Percentiles rank a stretch among this genome's conserved stretches.
These are phyloP conservation scores for Chamaecyparis obtusa DNA, from an alignment of 75 land plant species.

Conservation along the genomic window DNA sequence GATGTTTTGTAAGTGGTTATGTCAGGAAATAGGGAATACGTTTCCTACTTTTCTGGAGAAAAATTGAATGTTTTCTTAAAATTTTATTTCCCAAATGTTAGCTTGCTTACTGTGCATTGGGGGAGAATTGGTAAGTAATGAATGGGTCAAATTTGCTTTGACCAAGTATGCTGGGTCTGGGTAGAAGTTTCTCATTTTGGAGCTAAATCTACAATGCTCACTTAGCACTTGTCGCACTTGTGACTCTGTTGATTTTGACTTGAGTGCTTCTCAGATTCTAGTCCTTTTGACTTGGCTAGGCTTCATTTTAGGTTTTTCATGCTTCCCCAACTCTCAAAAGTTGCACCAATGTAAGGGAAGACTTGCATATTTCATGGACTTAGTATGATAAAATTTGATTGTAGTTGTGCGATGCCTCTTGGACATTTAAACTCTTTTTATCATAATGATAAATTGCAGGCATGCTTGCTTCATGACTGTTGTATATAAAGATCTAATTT, in stretches of 20 bases:
- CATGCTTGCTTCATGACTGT: not conserved
- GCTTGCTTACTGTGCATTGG: not conserved
- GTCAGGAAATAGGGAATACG: not conserved
- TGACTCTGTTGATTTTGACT: not conserved
- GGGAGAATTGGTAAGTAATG: not conserved
- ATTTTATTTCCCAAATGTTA: not conserved
- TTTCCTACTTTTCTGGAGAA: not conserved
- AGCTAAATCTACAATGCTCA: not conserved
- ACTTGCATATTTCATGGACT: not conserved
- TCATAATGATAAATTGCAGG: not conserved
- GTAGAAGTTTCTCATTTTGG: not conserved
- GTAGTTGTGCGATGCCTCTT: not conserved
- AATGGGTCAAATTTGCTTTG: not conserved
- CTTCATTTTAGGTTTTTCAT: not conserved
- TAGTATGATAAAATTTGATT: not conserved
- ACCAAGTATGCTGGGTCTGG: not conserved
- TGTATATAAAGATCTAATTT: not conserved
- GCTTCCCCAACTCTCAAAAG: not conserved
- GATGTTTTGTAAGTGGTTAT: not conserved
- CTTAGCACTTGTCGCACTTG: not conserved
- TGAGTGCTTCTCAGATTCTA: not conserved
- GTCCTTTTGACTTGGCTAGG: not conserved
- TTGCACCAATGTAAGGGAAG: not conserved
- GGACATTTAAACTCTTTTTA: no score
- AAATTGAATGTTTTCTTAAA: not conserved